Evolutionary conservation across 768 basidiomycete genomes (phyloP), one percentile per base, ranked within the genome.

Genomic region (Cystofilobasidium ferigula): DNA sequence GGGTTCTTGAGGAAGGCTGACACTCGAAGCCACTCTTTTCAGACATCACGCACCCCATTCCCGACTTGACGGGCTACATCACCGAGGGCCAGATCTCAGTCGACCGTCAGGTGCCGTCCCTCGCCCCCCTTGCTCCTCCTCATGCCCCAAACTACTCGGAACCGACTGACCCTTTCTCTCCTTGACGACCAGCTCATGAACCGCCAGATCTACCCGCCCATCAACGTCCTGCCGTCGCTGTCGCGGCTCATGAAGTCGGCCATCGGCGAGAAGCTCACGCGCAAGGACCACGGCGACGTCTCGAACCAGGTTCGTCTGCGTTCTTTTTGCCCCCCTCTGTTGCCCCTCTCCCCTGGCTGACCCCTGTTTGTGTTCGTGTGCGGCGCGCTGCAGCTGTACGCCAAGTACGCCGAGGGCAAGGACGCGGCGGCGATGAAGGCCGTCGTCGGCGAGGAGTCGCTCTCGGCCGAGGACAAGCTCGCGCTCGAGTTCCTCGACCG

Each of bases 21-120:
- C 36, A 14, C 22, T 35, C 18, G 60, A 32, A 28, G n/a, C 32
- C 38, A 32, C 34, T 69, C 58, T 69, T 18, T 24, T 26, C 72
- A 97, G 94, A 98, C 81, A 99, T 99, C 77, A 98, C 95, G n/a
- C 95, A 99, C 78, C 95, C 95, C 67, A 97, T 99, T 78, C 94
- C 94, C 74, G 94, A 97, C 84, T 81, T 98, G 77, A 98, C 94
- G 70, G 95, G 95, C 61, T 99, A 98, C 78, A 99, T 99, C 77
- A 93, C 93, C 59, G 94, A 98, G 81, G 95, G 95, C 59, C 95
- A 99, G 79, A 95, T 99, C 79, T 94, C 86, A 77, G 88, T 99
- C 74, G 95, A 99, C 81, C 86, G 95, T 70, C 58, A 95, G 77
- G 80, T 99, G 76, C 82, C 94, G 82, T 97, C 98, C 80, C 68